These are phyloP conservation scores for Exophiala sp. DNA, from an alignment of 2,329 filamentous ascomycete species.

Conservation along the genomic window DNA sequence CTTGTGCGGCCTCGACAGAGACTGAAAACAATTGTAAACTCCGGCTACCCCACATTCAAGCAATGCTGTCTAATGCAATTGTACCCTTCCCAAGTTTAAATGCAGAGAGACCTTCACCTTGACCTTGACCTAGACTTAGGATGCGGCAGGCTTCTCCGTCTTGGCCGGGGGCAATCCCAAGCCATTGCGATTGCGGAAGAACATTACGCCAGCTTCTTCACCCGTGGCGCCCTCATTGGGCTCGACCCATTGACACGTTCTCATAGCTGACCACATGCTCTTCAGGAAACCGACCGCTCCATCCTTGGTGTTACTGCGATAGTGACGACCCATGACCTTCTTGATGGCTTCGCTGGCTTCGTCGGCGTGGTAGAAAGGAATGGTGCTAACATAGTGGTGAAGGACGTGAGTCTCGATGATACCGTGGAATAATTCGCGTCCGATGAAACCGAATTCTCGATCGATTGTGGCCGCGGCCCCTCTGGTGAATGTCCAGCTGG, in stretches of 20 bases:
- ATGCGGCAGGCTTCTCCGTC: constrained; percentile 7
- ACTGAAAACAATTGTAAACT: background rate
- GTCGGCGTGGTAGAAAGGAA: constrained; percentile 94
- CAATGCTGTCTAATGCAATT: constrained; percentile 1
- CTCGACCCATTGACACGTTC: constrained; percentile 97
- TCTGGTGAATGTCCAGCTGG: constrained; percentile 87
- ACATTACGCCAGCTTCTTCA: constrained; percentile 75
- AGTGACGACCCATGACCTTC: constrained; percentile 90
- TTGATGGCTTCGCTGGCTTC: constrained; percentile 93
- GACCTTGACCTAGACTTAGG: background rate
- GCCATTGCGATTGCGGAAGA: constrained; percentile 93
- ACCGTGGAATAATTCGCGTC: constrained; percentile 82
- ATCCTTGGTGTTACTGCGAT: constrained; percentile 72
- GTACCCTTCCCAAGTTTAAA: background rate
- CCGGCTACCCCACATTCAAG: background rate
- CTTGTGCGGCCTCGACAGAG: background rate
- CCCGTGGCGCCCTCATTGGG: constrained; percentile 74
- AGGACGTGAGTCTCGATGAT: constrained; percentile 98
- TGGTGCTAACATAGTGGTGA: constrained; percentile 93
- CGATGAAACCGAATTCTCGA: constrained; percentile 94
- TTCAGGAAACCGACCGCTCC: constrained; percentile 77
- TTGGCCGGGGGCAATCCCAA: constrained; percentile 56
- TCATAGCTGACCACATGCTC: constrained; percentile 71
- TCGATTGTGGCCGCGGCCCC: constrained; percentile 94
- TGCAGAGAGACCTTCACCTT: no score